A percentile compares a stretch with the other conserved stretches of the same genome.
These are phyloP conservation scores for Rhizopus stolonifer DNA, from an alignment of 371 early-diverging fungal genomes.

Conservation along the genomic window DNA sequence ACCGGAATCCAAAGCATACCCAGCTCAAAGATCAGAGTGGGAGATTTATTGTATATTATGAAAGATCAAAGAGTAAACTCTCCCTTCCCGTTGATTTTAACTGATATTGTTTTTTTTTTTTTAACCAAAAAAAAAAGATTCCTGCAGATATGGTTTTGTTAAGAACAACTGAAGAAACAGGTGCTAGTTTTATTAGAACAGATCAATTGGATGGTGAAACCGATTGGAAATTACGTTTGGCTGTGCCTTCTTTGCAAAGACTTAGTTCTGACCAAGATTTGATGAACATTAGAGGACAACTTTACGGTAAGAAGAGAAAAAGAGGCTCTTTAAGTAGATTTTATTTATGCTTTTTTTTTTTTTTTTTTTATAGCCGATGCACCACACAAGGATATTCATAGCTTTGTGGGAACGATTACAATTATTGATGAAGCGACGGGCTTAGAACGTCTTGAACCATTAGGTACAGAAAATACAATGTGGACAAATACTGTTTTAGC, in stretches of 20 bases:
- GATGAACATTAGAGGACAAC: constrained; percentile 60
- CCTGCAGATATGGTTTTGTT: constrained; percentile 94
- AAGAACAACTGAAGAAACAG: constrained; percentile 81
- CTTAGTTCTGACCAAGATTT: constrained; percentile 62
- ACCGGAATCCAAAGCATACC: constrained; percentile 70
- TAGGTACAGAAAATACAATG: constrained; percentile 92
- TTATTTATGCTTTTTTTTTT: too few species aligned
- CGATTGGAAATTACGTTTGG: constrained; percentile 97
- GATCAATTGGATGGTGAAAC: constrained; percentile 99
- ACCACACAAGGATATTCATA: constrained; percentile 97
- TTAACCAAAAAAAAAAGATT: constrained; percentile 36
- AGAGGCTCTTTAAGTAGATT: too few species aligned
- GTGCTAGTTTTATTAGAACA: constrained; percentile 97
- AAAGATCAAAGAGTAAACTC: constrained; percentile 84
- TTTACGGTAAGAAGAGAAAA: constrained; percentile 73
- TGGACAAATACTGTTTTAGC: constrained; percentile 99
- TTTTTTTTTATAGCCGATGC: constrained; percentile 67
- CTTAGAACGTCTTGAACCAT: constrained; percentile 59
- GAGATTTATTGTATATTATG: constrained; percentile 88
- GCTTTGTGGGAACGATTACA: constrained; percentile 87
- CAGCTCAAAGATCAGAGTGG: constrained; percentile 87
- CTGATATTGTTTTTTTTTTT: neutral
- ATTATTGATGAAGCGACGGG: constrained; percentile 48
- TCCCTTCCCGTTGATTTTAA: neutral
- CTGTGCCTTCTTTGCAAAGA: constrained; percentile 80